Conservation (phyloP, 805 yeast species). For the Debaryomyces maramus region DNA sequence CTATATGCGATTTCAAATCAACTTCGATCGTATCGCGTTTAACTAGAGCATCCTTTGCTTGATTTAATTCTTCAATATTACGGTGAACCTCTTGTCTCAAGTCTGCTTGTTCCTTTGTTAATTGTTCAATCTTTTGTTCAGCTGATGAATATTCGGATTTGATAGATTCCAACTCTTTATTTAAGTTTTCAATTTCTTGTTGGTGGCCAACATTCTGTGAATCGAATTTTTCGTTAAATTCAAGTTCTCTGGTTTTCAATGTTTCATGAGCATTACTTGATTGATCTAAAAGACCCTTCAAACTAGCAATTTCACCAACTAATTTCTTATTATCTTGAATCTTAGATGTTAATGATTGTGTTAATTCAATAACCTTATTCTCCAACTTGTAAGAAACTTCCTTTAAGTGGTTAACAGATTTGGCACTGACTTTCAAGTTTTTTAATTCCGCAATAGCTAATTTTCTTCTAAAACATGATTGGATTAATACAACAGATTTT, state of each 20-base stretch:
- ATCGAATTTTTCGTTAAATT: conserved; percentile 48
- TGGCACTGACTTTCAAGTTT: conserved; percentile 78
- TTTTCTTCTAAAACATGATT: conserved; percentile 74
- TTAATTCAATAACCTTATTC: conserved; percentile 95
- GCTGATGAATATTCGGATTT: conserved; percentile 59
- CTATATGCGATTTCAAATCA: conserved; percentile 63
- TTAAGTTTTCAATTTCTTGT: conserved; percentile 48
- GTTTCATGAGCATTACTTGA: conserved; percentile 53
- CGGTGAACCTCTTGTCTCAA: conserved; percentile 63
- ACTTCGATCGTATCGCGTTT: conserved; percentile 64
- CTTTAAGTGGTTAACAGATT: conserved; percentile 83
- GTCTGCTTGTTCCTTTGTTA: conserved; percentile 59
- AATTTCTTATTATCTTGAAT: conserved; percentile 80
- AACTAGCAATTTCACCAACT: conserved; percentile 54
- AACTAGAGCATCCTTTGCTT: conserved; percentile 57
- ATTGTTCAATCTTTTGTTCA: conserved; percentile 56
- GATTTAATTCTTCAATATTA: conserved; percentile 60
- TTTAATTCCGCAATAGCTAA: conserved; percentile 66
- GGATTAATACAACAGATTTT: conserved; percentile 67
- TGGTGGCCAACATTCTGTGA: conserved; percentile 48
- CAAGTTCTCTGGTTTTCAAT: conserved; percentile 55
- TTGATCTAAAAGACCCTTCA: conserved; percentile 49
- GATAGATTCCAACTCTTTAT: conserved; percentile 54
- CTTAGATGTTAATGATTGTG: conserved; percentile 77
- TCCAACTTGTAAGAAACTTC: conserved; percentile 93